These are phyloP conservation scores for Shiraia sp. DNA, from an alignment of 2,329 filamentous ascomycete genomes.

Conservation along the genomic window DNA sequence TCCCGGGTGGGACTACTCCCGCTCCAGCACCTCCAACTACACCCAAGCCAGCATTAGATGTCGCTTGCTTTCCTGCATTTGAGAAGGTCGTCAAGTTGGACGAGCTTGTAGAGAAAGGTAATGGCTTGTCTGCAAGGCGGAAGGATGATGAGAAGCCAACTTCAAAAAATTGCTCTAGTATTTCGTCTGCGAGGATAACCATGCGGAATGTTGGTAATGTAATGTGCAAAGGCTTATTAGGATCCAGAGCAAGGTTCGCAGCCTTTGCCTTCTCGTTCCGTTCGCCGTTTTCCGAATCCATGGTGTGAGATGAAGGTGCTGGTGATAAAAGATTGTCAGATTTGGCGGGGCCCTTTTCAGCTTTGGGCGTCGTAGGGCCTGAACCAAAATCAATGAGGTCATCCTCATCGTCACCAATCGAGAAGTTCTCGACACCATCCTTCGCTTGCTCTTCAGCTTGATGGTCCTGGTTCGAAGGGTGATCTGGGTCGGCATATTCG, in stretches of 20 bases:
- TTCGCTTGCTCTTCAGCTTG: constrained; percentile 31
- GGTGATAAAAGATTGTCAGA: constrained; percentile 32
- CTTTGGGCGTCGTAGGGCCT: constrained; percentile 34
- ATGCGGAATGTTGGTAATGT: constrained; percentile 97
- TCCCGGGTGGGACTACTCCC: constrained; percentile 65
- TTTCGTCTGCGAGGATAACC: constrained; percentile 94
- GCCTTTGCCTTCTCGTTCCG: constrained; percentile 64
- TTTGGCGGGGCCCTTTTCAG: constrained; percentile 33
- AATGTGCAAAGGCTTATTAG: constrained; percentile 90
- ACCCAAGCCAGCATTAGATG: constrained; percentile 45
- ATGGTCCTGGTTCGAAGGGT: constrained; percentile 60
- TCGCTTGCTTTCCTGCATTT: constrained; percentile 60
- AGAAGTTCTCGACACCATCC: constrained; percentile 62
- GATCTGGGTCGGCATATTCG: constrained; percentile 94
- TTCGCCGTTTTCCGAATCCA: constrained; percentile 30
- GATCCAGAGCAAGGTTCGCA: constrained; percentile 89
- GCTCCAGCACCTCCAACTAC: constrained; percentile 49
- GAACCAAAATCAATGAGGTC: constrained; percentile 63
- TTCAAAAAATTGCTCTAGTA: constrained; percentile 96
- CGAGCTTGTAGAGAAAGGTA: constrained; percentile 56
- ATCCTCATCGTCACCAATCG: constrained; percentile 73
- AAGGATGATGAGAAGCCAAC: constrained; percentile 92
- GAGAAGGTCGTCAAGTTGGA: constrained; percentile 85
- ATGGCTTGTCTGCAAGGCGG: constrained; percentile 72
- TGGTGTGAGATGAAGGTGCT: constrained; percentile 24